Evolutionary conservation across 306 rosid genomes (phyloP).

Genomic region (Ormosia emarginata): DNA sequence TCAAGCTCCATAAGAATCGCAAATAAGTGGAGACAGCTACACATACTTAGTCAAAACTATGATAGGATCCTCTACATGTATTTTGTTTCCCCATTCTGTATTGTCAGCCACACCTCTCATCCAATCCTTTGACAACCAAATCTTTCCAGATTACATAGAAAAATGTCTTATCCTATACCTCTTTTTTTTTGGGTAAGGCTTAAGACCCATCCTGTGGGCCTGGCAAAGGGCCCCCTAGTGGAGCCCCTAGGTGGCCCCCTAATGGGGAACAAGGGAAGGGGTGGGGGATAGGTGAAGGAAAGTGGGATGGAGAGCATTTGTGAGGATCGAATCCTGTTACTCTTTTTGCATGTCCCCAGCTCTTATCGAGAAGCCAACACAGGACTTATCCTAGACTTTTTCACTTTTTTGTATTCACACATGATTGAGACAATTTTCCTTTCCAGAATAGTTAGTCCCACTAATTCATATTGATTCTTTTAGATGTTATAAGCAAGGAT

Average conservation of each 20-base stretch:
- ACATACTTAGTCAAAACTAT: not conserved
- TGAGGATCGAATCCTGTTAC: too few relatives aligned
- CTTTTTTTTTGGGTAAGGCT: too few relatives aligned
- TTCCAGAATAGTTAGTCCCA: not conserved
- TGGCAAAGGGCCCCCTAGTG: too few relatives aligned
- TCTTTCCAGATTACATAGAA: not conserved
- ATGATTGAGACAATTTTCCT: not conserved
- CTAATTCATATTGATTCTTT: not conserved
- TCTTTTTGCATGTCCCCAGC: too few relatives aligned
- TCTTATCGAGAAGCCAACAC: too few relatives aligned
- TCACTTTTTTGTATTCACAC: not conserved
- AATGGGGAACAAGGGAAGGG: too few relatives aligned
- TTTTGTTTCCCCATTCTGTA: not conserved
- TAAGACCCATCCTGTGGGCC: too few relatives aligned
- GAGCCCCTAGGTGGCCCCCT: too few relatives aligned
- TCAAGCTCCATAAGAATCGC: not conserved
- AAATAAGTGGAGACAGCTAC: not conserved
- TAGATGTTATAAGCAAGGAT: not conserved
- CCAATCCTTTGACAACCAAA: not conserved
- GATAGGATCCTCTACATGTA: not conserved
- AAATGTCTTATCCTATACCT: not conserved
- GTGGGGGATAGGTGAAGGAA: too few relatives aligned
- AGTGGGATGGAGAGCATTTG: too few relatives aligned
- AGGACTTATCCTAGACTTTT: not conserved
- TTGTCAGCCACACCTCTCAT: not conserved